phyloP scores from a whole-genome alignment of 495 filamentous ascomycete genomes.

The Viridothelium virens region DNA sequence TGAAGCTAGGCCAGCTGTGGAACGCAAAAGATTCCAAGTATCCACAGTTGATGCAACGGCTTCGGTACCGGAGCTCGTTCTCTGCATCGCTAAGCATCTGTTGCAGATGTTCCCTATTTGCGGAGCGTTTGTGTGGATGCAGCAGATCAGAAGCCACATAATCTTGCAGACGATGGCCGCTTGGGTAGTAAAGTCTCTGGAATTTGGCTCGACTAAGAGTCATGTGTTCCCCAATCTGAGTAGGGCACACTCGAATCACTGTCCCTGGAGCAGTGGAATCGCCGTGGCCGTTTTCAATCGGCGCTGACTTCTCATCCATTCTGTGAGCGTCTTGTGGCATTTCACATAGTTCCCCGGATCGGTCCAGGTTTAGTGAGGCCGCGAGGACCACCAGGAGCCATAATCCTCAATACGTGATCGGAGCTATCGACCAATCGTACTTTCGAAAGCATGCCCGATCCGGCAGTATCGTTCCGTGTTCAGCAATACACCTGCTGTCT shows the following conservation, averaged over 20 bases:
- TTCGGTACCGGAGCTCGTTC: slow-evolving; percentile 1
- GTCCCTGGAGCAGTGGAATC: slow-evolving; percentile 11
- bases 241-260: slow-evolving; percentile 12
- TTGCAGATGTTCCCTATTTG: not conserved
- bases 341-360: slow-evolving; percentile 15
- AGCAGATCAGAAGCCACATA: slow-evolving; percentile 12
- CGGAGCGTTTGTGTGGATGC: slow-evolving; percentile 19
- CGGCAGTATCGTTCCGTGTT: slow-evolving; percentile 31
- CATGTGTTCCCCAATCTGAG: slow-evolving; percentile 12
- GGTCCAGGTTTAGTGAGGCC: slow-evolving; percentile 5
- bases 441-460: slow-evolving; percentile 25
- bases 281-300: slow-evolving; percentile 25
- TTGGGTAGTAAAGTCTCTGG: slow-evolving; percentile 13
- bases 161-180: slow-evolving; percentile 11
- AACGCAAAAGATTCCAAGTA: slow-evolving; percentile 1
- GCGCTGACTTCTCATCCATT: slow-evolving; percentile 11
- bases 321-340: slow-evolving; percentile 2
- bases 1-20: slow-evolving; percentile 14
- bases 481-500: slow-evolving; percentile 21
- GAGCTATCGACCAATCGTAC: slow-evolving; percentile 21
- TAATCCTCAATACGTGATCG: slow-evolving; percentile 19
- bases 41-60: slow-evolving; percentile 8
- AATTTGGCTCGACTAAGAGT: not conserved
- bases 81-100: not conserved
- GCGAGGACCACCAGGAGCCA: slow-evolving; percentile 21